Evolutionary conservation across 176 grass and related monocot genomes (phyloP).

Genomic region (Zoysia pacifica): DNA sequence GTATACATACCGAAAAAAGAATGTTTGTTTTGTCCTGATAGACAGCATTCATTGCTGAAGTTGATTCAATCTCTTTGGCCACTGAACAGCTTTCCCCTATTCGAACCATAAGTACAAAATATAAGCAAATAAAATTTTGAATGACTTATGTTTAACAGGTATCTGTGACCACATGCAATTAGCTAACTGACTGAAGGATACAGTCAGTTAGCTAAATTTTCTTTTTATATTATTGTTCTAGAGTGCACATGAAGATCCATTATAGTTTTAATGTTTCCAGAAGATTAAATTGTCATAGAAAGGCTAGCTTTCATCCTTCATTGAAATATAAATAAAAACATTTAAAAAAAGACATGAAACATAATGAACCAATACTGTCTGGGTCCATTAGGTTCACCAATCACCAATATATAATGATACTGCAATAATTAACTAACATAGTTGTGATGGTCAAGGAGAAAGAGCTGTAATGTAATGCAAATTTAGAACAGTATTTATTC

Average conservation of each 20-base stretch:
- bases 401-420: neutral
- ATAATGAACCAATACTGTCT: neutral
- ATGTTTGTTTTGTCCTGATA: slow-evolving; percentile 99
- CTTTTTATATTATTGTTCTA: neutral
- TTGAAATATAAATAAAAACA: neutral
- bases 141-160: neutral
- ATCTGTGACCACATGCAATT: slow-evolving; percentile 1
- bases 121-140: slow-evolving; percentile 28
- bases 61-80: slow-evolving; percentile 82
- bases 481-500: neutral
- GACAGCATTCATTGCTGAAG: slow-evolving; percentile 83
- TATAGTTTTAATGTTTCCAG: neutral
- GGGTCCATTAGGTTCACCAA: neutral
- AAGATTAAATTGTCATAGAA: neutral
- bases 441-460: neutral
- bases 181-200: neutral
- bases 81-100: slow-evolving; percentile 99
- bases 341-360: neutral
- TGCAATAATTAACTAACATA: slow-evolving; percentile 5
- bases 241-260: neutral
- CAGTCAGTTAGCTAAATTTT: neutral
- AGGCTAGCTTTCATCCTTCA: neutral
- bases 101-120: slow-evolving; percentile 38
- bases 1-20: slow-evolving; percentile 83
- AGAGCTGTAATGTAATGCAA: neutral